Evolutionary conservation across 306 rosid genomes (phyloP), one percentile per base, ranked within the genome.

Genomic region (Cajanus cajan): DNA sequence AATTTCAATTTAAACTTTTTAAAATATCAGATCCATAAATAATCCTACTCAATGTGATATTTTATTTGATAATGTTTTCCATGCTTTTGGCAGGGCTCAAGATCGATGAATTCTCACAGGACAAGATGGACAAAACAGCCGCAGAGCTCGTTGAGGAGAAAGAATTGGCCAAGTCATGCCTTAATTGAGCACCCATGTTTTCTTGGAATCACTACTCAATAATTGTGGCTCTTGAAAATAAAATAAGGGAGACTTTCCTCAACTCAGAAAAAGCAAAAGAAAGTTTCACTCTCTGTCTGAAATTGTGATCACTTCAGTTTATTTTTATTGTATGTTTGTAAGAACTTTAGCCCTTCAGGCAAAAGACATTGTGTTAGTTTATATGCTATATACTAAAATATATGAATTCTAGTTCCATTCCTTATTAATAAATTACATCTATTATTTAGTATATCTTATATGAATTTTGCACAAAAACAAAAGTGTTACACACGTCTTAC

Each of bases 111-210:
- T 89, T 93, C 50, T 90, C 99, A 6, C 90, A 93, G 82, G 91
- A 76, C 0, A 92, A 89, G 90, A 68, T 95, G 89, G 96, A 95
- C 73, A 87, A 78, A 54, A 91, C 98, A 2, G 93, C 97, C n/a
- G 68, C 85, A 76, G 99, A 95, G 65, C 92, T 95, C 8, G 45
- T 80, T 41, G 97, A 93, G 77, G 99, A 95, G 86, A 95, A 85
- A 82, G 2, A 78, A 10, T 55, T 92, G 82, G 98, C 98, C 8
- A 16, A 70, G 65, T 88, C 93, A 54, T 93, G 94, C 68, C 89
- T 95, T 16, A 66, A 78, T 45, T 87, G 80, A 85, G 0, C 7
- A 45, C 4, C 25, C 22, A 13, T 48, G 25, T 70, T 68, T 71
- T 11, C 58, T 76, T n/a, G 8, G 14, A 64, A 77, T 66, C 31